Evolutionary conservation across 2,329 filamentous ascomycete species (phyloP).

Genomic region (Venturia nashicola): DNA sequence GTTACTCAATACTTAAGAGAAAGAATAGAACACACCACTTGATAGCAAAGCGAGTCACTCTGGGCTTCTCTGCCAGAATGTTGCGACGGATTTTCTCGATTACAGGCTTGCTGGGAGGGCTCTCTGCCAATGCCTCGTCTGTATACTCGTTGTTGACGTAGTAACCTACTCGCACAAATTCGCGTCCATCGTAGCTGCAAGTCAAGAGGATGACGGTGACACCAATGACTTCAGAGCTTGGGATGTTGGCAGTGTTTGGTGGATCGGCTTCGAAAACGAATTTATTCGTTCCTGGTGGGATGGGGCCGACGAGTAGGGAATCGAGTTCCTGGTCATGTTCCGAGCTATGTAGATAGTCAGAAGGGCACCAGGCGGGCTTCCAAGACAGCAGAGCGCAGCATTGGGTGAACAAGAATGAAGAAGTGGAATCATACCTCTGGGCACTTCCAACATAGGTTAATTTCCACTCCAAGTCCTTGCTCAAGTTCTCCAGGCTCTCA

Average conservation of each 20-base stretch:
- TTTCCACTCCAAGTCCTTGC: constrained; percentile 99
- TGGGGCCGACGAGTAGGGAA: constrained; percentile 90
- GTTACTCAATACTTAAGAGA: not conserved
- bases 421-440: constrained; percentile 61
- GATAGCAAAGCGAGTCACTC: constrained; percentile 94
- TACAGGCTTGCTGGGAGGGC: constrained; percentile 83
- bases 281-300: constrained; percentile 95
- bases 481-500: constrained; percentile 86
- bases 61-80: constrained; percentile 90
- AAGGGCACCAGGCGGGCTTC: not conserved
- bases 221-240: constrained; percentile 86
- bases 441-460: constrained; percentile 97
- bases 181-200: constrained; percentile 89
- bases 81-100: constrained; percentile 88
- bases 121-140: constrained; percentile 73
- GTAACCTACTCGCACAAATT: constrained; percentile 97
- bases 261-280: constrained; percentile 95
- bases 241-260: constrained; percentile 81
- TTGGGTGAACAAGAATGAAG: not conserved
- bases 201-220: constrained; percentile 95
- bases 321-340: constrained; percentile 98
- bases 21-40: constrained; percentile 63
- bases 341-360: constrained; percentile 71
- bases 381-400: not conserved
- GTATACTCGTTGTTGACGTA: constrained; percentile 99